Base-by-base conservation (phyloP, 345 rosid genomes). In the Lepidium sativum region DNA sequence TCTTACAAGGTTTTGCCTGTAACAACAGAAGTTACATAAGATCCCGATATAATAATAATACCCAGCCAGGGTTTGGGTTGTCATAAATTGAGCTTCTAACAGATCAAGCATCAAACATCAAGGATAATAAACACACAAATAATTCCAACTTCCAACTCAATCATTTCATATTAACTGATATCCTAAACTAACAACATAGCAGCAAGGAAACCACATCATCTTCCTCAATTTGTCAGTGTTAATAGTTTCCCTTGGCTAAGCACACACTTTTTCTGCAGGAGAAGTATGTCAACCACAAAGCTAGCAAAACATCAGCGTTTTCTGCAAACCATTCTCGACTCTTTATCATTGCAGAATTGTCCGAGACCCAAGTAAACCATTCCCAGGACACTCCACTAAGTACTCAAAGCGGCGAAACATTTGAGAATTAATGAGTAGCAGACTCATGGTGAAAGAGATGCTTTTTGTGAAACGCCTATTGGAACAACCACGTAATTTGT, bases 1-100 rank as follows among this genome's bases (percentile, higher is more conserved):
- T 75, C 74, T 84, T 91, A 55, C 77, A 75, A 66, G 97, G 91
- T 68, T 79, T 91, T 54, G 96, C 96, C 99, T 95, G 85, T 31
- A 73, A 38, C 8, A 47, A 64, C 1, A 58, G 15, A 71, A 2
- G 25, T 23, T 34, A 6, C 23, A 41, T 56, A 5, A 71, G 60
- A 64, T 39, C 14, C n/a, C 65, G 3, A 57, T 64, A 32, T 40
- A n/a, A 66, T 40, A n/a, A 66, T 18, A 16, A 21, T 21, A 27
- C 37, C 35, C 38, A 51, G 29, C 25, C 16, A 29, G 31, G n/a
- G n/a, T n/a, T n/a, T n/a, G n/a, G n/a, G 15, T 41, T 38, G 40
- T 3, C 40, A 53, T 15, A 3, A 45, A 70, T 47, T 16, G 13
- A 69, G 21, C 14, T 35, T 43, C 13, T 27, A 70, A 52, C 10